Conservation (phyloP, 345 rosid genomes). For the Excoecaria cochinchinensis region DNA sequence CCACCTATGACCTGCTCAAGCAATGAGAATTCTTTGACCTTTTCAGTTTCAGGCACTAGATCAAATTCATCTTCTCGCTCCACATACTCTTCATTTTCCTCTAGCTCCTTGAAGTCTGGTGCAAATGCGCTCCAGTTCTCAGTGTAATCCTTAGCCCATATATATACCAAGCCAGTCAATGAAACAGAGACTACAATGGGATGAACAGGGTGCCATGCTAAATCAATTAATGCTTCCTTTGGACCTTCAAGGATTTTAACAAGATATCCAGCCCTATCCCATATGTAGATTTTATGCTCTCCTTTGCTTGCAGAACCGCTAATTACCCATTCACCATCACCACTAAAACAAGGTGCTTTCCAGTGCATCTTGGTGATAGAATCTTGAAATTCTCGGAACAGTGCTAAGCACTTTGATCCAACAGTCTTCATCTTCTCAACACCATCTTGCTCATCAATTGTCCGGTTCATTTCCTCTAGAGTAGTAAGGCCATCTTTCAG, state of each 20-base stretch:
- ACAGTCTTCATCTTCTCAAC: slow-evolving; percentile 70
- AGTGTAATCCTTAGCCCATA: slow-evolving; percentile 98
- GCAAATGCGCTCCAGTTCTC: slow-evolving; percentile 99
- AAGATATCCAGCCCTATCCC: slow-evolving; percentile 97
- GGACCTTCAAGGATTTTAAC: slow-evolving; percentile 99
- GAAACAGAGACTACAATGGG: slow-evolving; percentile 93
- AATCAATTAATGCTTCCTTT: slow-evolving; percentile 91
- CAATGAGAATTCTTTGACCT: slow-evolving; percentile 44
- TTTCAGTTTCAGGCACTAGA: slow-evolving; percentile 83
- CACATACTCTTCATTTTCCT: slow-evolving; percentile 98
- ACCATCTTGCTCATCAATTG: slow-evolving; percentile 49
- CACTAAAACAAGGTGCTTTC: slow-evolving; percentile 99
- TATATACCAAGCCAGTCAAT: slow-evolving; percentile 83
- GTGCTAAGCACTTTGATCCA: slow-evolving; percentile 77
- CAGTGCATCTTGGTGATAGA: slow-evolving; percentile 90
- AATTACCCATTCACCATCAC: slow-evolving; percentile 98
- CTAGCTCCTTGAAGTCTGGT: slow-evolving; percentile 98
- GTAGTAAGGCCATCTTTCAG: slow-evolving; percentile 52
- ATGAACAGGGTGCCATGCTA: slow-evolving; percentile 99
- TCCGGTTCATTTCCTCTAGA: slow-evolving; percentile 46
- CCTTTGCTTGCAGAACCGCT: slow-evolving; percentile 99
- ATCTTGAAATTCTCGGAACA: slow-evolving; percentile 94
- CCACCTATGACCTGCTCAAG: not conserved
- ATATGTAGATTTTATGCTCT: slow-evolving; percentile 97
- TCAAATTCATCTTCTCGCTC: slow-evolving; percentile 98